These are phyloP conservation scores for Rhizophagus prolifer DNA, from an alignment of 192 early-diverging fungal genomes.

Conservation along the genomic window DNA sequence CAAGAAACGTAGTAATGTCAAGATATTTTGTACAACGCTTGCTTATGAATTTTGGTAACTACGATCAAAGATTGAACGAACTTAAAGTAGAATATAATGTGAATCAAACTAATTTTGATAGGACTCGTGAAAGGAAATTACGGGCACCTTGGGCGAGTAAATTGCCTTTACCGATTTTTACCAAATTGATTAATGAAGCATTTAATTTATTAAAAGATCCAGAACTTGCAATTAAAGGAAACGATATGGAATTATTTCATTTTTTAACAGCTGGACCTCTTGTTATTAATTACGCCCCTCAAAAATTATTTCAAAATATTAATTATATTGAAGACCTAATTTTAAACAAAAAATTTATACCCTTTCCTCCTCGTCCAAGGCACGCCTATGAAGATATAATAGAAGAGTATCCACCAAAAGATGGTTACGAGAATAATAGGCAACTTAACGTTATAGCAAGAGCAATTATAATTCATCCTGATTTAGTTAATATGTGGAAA, in stretches of 20 bases:
- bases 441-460: constrained; percentile 1
- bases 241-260: constrained; percentile 18
- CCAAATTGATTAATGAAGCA: not conserved
- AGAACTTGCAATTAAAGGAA: not conserved
- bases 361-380: constrained; percentile 10
- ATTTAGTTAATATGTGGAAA: constrained; percentile 5
- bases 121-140: not conserved
- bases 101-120: not conserved
- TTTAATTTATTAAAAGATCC: not conserved
- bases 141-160: not conserved
- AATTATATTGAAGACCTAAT: not conserved
- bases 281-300: not conserved
- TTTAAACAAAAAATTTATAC: not conserved
- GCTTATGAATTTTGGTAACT: not conserved
- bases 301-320: not conserved
- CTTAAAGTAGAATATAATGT: constrained; percentile 2
- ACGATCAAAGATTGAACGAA: not conserved
- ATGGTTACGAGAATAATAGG: not conserved
- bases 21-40: constrained; percentile 19
- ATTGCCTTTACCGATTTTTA: not conserved
- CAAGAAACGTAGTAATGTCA: not conserved
- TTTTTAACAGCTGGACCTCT: not conserved
- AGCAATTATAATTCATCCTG: constrained; percentile 11
- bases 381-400: not conserved
- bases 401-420: constrained; percentile 5